A percentile compares a stretch with the other conserved stretches of the same genome.
These are phyloP conservation scores for Entoloma clypeatum DNA, from an alignment of 1,284 basidiomycete genomes.

Conservation along the genomic window DNA sequence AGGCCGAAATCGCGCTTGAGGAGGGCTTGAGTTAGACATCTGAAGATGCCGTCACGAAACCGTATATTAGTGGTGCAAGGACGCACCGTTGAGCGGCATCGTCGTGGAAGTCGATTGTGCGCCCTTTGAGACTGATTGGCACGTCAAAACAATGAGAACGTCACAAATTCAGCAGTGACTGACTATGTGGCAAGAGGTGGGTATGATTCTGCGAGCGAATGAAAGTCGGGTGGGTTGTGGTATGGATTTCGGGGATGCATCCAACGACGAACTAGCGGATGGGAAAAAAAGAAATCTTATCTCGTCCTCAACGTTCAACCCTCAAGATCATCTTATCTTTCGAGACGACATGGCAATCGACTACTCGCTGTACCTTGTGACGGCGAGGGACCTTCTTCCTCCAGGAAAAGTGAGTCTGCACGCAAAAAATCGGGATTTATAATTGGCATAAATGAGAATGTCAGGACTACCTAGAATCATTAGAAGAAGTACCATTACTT, in stretches of 20 bases:
- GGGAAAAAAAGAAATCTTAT: no score
- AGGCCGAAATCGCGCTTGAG: slow-evolving; percentile 73
- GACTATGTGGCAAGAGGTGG: slow-evolving; percentile 62
- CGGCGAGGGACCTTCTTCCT: slow-evolving; percentile 77
- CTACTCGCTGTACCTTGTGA: slow-evolving; percentile 85
- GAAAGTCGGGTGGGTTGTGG: slow-evolving; percentile 58
- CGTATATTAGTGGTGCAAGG: background rate
- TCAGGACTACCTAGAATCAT: slow-evolving; percentile 71
- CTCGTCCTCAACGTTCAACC: no score
- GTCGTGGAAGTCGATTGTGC: slow-evolving; percentile 72
- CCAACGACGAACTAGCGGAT: no score
- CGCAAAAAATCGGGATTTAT: no score
- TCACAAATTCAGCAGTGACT: slow-evolving; percentile 22
- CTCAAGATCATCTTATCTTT: no score
- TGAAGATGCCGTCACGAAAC: slow-evolving; percentile 25
- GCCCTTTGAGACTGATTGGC: slow-evolving; percentile 30
- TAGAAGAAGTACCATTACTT: slow-evolving; percentile 63
- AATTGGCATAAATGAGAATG: slow-evolving; percentile 1
- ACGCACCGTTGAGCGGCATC: slow-evolving; percentile 62
- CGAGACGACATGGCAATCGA: slow-evolving; percentile 55
- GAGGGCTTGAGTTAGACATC: slow-evolving; percentile 74
- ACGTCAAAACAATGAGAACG: background rate
- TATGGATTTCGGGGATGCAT: slow-evolving; percentile 70
- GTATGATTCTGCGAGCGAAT: slow-evolving; percentile 52
- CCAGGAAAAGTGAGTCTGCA: slow-evolving; percentile 65